These are phyloP conservation scores for Batrachochytrium dendrobatidis DNA, from an alignment of 371 early-diverging fungal genomes.

Conservation along the genomic window DNA sequence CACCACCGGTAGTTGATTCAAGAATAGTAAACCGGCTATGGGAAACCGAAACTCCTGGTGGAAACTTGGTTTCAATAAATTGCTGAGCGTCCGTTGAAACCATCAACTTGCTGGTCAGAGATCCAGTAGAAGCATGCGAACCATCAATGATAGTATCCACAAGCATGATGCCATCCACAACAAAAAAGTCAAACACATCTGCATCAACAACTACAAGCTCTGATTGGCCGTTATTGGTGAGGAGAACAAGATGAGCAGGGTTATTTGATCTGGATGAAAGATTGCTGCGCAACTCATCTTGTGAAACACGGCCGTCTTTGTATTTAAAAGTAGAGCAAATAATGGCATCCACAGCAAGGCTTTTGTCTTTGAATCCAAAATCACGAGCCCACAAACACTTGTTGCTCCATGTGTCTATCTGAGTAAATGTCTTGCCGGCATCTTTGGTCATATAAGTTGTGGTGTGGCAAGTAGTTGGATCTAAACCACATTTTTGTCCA, in stretches of 20 bases:
- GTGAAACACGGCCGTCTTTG: constrained; percentile 29
- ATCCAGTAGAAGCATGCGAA: background rate
- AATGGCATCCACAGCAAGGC: constrained; percentile 32
- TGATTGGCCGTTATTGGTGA: constrained; percentile 25
- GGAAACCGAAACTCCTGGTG: constrained; percentile 58
- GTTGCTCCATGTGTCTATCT: constrained; percentile 61
- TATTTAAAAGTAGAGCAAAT: constrained; percentile 32
- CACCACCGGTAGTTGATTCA: constrained; percentile 63
- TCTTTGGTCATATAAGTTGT: constrained; percentile 67
- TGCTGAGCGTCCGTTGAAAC: constrained; percentile 46
- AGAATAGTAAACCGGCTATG: constrained; percentile 66
- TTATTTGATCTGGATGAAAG: constrained; percentile 35
- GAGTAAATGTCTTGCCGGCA: constrained; percentile 58
- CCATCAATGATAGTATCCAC: constrained; percentile 31
- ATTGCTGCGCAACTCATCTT: constrained; percentile 18
- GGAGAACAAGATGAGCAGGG: constrained; percentile 35
- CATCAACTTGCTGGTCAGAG: constrained; percentile 38
- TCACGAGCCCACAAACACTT: constrained; percentile 73
- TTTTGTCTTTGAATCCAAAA: constrained; percentile 31
- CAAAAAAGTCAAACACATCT: constrained; percentile 64
- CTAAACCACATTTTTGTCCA: constrained; percentile 24
- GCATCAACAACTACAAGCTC: constrained; percentile 50
- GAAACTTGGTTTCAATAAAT: constrained; percentile 72
- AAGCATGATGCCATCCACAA: constrained; percentile 67
- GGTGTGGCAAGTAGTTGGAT: constrained; percentile 51